phyloP scores from a whole-genome alignment of 2,329 filamentous ascomycete species.

The Purpureocillium lavendulum region DNA sequence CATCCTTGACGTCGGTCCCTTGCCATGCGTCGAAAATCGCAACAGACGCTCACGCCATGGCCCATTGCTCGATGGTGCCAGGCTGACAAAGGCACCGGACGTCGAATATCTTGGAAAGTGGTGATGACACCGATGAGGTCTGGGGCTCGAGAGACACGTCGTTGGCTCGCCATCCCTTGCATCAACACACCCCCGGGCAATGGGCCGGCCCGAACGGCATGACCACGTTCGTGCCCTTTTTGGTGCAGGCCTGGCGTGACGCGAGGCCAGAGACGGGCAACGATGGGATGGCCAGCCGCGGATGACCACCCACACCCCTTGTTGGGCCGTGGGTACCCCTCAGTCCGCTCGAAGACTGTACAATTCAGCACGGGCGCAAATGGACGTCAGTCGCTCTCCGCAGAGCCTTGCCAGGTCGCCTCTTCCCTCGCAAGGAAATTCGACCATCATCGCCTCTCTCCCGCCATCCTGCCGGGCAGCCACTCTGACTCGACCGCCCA shows the following conservation, averaged over 20 bases:
- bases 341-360: constrained; percentile 28
- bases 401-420: constrained; percentile 27
- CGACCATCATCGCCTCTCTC: constrained; percentile 20
- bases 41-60: too few relatives aligned
- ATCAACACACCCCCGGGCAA: not conserved
- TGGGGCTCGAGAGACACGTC: too few relatives aligned
- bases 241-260: not conserved
- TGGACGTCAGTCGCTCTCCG: too few relatives aligned
- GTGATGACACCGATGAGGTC: not conserved
- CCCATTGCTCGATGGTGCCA: too few relatives aligned
- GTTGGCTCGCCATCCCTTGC: not conserved
- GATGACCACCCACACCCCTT: not conserved
- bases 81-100: too few relatives aligned
- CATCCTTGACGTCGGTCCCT: too few relatives aligned
- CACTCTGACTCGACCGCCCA: constrained; percentile 7
- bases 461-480: constrained; percentile 7
- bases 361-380: constrained; percentile 25
- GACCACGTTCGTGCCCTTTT: constrained; percentile 9
- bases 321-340: constrained; percentile 21
- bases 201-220: constrained; percentile 10
- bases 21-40: too few relatives aligned
- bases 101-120: too few relatives aligned
- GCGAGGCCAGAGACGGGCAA: too few relatives aligned
- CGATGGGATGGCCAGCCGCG: too few relatives aligned
- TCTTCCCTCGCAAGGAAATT: constrained; percentile 25